These are phyloP conservation scores for Aspergillus campestris DNA, from an alignment of 495 filamentous ascomycete species.

Conservation along the genomic window DNA sequence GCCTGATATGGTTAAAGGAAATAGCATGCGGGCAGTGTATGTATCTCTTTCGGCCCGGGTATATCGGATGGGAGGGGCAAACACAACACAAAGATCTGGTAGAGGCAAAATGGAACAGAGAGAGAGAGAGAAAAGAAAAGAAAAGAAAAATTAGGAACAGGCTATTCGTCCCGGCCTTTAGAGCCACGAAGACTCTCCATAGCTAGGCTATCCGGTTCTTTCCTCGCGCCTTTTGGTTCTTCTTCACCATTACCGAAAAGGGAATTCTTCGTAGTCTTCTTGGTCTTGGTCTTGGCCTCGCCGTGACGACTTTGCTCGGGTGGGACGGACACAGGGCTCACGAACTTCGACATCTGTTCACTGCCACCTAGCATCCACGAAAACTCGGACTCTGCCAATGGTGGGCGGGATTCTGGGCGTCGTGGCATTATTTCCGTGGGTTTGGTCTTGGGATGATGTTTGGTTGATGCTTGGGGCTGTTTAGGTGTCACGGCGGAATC, in stretches of 20 bases:
- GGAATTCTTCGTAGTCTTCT: conserved; percentile 2
- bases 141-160: neutral
- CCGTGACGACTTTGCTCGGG: conserved; percentile 38
- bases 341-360: conserved; percentile 40
- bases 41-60: too few species aligned
- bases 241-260: conserved; percentile 35
- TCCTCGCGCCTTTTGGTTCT: conserved; percentile 17
- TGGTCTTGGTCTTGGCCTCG: conserved; percentile 21
- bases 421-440: conserved; percentile 6
- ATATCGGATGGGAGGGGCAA: too few species aligned
- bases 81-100: neutral
- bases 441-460: neutral
- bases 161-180: conserved; percentile 36
- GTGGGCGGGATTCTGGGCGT: conserved; percentile 9
- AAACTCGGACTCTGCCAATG: conserved; percentile 75
- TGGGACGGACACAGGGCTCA: conserved; percentile 39
- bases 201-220: conserved; percentile 35
- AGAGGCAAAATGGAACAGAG: neutral
- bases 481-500: conserved; percentile 1
- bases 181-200: conserved; percentile 51
- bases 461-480: neutral
- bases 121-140: conserved; percentile 5
- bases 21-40: too few species aligned
- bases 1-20: too few species aligned
- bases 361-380: conserved; percentile 86